phyloP scores from a whole-genome alignment of 495 filamentous ascomycete genomes.

The Patellaria atrata region DNA sequence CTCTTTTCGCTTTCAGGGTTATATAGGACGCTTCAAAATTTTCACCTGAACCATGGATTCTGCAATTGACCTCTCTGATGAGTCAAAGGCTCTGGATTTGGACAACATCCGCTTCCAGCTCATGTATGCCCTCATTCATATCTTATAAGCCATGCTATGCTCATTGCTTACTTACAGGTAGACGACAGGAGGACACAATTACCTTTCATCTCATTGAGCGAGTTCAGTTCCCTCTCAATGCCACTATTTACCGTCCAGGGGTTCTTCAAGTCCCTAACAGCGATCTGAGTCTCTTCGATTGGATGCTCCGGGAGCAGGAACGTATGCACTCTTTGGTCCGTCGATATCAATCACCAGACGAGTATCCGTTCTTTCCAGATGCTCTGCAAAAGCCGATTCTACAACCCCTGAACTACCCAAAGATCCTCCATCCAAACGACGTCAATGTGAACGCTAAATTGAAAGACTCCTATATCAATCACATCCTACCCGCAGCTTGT shows the following conservation, averaged over 20 bases:
- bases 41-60: slow-evolving; percentile 86
- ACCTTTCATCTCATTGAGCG: slow-evolving; percentile 97
- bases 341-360: slow-evolving; percentile 89
- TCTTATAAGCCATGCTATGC: not conserved
- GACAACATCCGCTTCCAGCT: slow-evolving; percentile 89
- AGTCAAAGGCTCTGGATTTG: slow-evolving; percentile 72
- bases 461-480: slow-evolving; percentile 67
- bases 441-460: slow-evolving; percentile 85
- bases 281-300: slow-evolving; percentile 76
- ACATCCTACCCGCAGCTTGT: slow-evolving; percentile 73
- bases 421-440: slow-evolving; percentile 79
- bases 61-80: slow-evolving; percentile 74
- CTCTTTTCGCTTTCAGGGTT: too few relatives aligned
- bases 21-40: too few relatives aligned
- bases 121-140: slow-evolving; percentile 46
- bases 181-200: slow-evolving; percentile 94
- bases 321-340: slow-evolving; percentile 84
- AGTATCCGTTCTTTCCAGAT: slow-evolving; percentile 93
- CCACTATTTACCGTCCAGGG: slow-evolving; percentile 68
- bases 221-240: slow-evolving; percentile 90
- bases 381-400: slow-evolving; percentile 68
- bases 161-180: slow-evolving; percentile 23
- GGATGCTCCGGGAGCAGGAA: slow-evolving; percentile 81
- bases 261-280: slow-evolving; percentile 65
- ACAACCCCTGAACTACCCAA: slow-evolving; percentile 75